Evolutionary conservation across 2,329 filamentous ascomycete species (phyloP), one percentile per base, ranked within the genome.

Genomic region (Hypomyces perniciosus): DNA sequence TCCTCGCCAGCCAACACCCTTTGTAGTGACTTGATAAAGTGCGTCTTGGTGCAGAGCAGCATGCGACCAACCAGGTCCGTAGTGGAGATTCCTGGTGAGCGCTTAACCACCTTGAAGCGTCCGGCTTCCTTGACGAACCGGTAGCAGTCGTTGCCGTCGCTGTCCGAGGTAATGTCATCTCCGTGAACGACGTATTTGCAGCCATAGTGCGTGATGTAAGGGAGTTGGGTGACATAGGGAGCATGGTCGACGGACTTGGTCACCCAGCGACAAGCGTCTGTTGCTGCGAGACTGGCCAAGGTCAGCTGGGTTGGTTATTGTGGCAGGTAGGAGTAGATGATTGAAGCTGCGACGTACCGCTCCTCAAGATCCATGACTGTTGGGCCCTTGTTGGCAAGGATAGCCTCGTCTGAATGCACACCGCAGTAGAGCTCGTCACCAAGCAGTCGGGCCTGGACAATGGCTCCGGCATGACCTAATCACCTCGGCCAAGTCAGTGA

Each of bases 31-130:
- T 84, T 86, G 67, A 97, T 92, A 65, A 96, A 96, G 71, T 99
- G 93, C 26, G 84, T 88, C 65, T 85, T 86, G n/a, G 92, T 97
- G 75, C 91, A 96, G 12, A 97, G 77, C 62, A 99, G 76, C 93
- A 99, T 99, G 62, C 93, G 85, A 20, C 93, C 93, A 28, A 99
- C 93, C n/a, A 99, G 80, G 65, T 99, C 93, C 4, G 93, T 99
- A 2, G 93, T 99, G 8, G 90, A 96, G 63, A 99, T 99, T 53
- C 90, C 91, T 0, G 93, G 93, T 2, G 93, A 97, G 56, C 93
- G 82, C 74, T 95, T 96, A 42, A 99, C 93, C 13, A 99, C 90
- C 72, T 95, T 91, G 80, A 99, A 99, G 40, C 93, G 82, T 9
- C 86, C 86, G 1, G 92, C 93, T 38, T 88, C 85, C 72, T 99